A percentile compares a stretch with the other conserved stretches of the same genome.
Evolutionary conservation across 164 flowering plant species (phyloP).

Genomic region (Brasenia schreberi): DNA sequence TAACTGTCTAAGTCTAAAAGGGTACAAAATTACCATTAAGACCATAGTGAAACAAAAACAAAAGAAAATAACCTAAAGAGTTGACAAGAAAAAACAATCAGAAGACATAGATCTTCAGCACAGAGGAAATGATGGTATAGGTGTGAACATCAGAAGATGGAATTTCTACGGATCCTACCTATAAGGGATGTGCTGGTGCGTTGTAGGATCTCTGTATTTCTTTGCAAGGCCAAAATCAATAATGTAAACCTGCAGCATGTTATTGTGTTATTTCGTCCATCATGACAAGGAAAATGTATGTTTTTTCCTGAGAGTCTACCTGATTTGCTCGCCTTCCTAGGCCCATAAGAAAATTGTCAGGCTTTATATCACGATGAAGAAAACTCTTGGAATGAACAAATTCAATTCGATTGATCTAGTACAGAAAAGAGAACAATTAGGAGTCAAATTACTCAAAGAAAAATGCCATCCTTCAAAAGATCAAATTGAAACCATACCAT

Average conservation of each 20-base stretch:
- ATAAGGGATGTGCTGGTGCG: constrained; percentile 68
- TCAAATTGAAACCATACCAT: constrained; percentile 32
- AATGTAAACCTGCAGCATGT: constrained; percentile 27
- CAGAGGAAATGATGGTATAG: too few species aligned
- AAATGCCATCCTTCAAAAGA: background rate
- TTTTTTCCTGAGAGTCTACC: constrained; percentile 19
- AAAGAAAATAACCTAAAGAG: too few species aligned
- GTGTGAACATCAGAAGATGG: background rate
- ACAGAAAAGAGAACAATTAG: background rate
- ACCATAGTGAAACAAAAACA: too few species aligned
- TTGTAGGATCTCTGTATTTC: constrained; percentile 48
- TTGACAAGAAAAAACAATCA: too few species aligned
- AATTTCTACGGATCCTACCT: constrained; percentile 28
- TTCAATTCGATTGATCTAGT: constrained; percentile 77
- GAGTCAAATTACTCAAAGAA: background rate
- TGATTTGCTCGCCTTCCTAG: constrained; percentile 85
- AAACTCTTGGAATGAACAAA: constrained; percentile 73
- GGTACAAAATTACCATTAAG: too few species aligned
- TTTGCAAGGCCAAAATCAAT: constrained; percentile 62
- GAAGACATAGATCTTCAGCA: too few species aligned
- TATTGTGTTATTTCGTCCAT: background rate
- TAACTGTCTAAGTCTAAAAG: too few species aligned
- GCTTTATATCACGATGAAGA: constrained; percentile 81
- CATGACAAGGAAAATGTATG: background rate
- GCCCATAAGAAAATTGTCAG: constrained; percentile 89